Base-by-base conservation (phyloP, 75 land plant genomes). In the Pinus tabuliformis region DNA sequence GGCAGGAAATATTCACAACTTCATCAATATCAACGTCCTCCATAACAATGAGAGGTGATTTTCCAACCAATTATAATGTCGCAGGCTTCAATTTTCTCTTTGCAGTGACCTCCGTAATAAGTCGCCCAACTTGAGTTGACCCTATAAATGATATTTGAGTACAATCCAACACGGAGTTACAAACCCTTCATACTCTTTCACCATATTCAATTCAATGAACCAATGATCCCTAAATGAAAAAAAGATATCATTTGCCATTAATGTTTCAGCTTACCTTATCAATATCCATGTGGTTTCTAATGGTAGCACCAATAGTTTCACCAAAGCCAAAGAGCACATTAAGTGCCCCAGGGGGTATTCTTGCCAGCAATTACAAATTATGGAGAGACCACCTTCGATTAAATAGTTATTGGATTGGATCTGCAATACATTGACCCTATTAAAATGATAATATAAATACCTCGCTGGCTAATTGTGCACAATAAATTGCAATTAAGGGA, bases 281-380 rank as follows among this genome's bases (percentile, higher is more conserved):
- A 45, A 96, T 77, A 79, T 96, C 99, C 94, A 91, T 93, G 78
- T 96, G 99, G 77, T 86, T 85, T 73, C 76, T 36, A 54, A 96
- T 81, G 57, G 94, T 91, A 57, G 90, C 89, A 24, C 98, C 98
- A 1, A 90, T 89, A 0, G 90, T 87, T 0, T 73, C 76, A 36
- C 99, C 97, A 77, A 77, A 91, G 20, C 99, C 99, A 56, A 83
- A 76, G 2, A 96, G 81, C 18, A 95, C 85, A 82, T 93, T 93
- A n/a, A 95, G 80, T 28, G 86, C 97, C 42, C 97, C 98, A 73
- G 86, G 45, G 96, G 97, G n/a, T 17, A 95, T 56, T 42, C 99
- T 96, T 58, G 92, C 96, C 91, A 93, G 75, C 39, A 73, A 28
- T 37, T 37, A 37, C 39, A 37, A 37, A 37, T 37, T 3, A 37